Base-by-base conservation (phyloP, 2,329 filamentous ascomycete genomes). In the Penicillium sp. region DNA sequence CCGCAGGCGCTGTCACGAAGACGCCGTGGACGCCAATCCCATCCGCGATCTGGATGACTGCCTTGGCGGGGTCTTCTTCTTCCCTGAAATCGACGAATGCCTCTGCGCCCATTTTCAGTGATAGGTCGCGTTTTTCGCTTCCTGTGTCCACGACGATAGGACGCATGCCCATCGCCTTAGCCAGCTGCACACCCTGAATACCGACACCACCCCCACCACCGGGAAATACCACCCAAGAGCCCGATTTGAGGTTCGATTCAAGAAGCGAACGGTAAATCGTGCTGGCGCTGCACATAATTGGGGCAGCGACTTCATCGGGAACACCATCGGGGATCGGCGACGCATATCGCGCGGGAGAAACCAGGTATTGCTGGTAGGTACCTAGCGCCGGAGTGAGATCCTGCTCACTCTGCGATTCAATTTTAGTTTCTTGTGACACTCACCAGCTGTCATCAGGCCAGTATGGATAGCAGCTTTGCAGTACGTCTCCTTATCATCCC, bases 301-400 rank as follows among this genome's bases (percentile, higher is more conserved):
- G 85, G 0, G 81, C 86, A 2, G 84, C 85, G n/a, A 84, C 65
- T 61, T 82, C 80, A 60, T 86, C 84, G 0, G 75, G 71, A 0
- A 87, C 79, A 0, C 80, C 83, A 37, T 86, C 82, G 0, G 84
- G 85, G 57, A 87, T 86, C 20, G 79, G 76, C 0, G 78, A 79
- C 0, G 83, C 83, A 65, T 85, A 86, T 41, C 77, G 77, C 14
- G 83, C 84, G 0, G 85, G 84, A 1, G 79, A 82, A 12, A 80
- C 76, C 41, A 87, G 73, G 68, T 88, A 88, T 69, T 88, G 83
- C 71, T 86, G 82, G 69, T 86, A 88, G 0, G 83, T 83, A 1
- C 84, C 80, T 73, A 22, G 2, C 5, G 38, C 15, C n/a, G 17
- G 17, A 57, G 8, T 55, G 20, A 15, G 15, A 35, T 4, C 8